Evolutionary conservation across 2,329 filamentous ascomycete genomes (phyloP), one percentile per base, ranked within the genome.

Genomic region (Microascus cirrosus): DNA sequence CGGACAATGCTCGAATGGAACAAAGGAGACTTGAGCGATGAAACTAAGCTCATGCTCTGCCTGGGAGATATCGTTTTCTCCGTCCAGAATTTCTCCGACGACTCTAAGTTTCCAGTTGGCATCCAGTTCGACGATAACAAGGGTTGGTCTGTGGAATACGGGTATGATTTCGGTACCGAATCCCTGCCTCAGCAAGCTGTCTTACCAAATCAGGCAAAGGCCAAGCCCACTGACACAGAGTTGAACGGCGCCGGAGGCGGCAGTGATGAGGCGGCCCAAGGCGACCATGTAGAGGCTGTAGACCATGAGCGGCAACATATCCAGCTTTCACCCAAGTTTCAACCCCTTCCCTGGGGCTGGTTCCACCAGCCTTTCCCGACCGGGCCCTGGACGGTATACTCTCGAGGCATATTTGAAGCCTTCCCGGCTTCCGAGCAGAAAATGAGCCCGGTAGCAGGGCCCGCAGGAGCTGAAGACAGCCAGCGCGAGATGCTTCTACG

Each of bases 331-430:
- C 53, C 32, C 34, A 70, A 67, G 54, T 71, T 71, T 59, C 66
- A 67, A 25, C 67, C 67, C 54, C 68, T 81, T 39, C 79, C 80
- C 1, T 82, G 80, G 80, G 70, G 71, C 18, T 79, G 77, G 69
- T 77, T 80, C 58, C 67, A 71, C 45, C 71, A 67, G 0, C 70
- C 70, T 0, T 70, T 66, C 25, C 71, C 71, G 18, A 58, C 34
- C 12, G 56, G 56, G n/a, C 35, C 35, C 11, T 58, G 56, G 56
- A 24, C 24, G 22, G 22, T n/a, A 15, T 42, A 54, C n/a, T 54
- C 56, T 18, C 51, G 51, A 12, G 56, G 45, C 7, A 34, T 58
- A 35, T 58, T 36, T 36, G 56, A 58, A 13, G 35, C 35, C 35
- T 51, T 53, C n/a, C 35, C 35, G 12, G 20, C n/a, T 20, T 25